phyloP scores from a whole-genome alignment of 2,329 filamentous ascomycete species.

The Emmonsia crescens region DNA sequence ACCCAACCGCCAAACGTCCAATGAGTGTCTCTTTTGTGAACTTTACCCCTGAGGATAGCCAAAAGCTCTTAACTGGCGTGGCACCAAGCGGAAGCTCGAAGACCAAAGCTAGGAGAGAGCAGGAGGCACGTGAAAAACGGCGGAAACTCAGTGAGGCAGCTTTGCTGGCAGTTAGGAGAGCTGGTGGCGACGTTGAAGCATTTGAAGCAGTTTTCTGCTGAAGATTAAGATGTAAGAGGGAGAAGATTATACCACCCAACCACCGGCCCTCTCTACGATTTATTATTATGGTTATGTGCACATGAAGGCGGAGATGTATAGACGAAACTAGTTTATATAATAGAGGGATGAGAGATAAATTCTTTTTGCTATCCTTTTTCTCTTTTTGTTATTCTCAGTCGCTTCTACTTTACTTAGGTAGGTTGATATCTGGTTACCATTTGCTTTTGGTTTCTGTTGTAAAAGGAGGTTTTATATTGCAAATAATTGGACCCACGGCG shows the following conservation, averaged over 20 bases:
- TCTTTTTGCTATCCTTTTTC: not conserved
- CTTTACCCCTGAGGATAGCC: slow-evolving; percentile 70
- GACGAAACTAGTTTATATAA: slow-evolving; percentile 9
- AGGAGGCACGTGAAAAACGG: slow-evolving; percentile 71
- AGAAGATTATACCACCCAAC: not conserved
- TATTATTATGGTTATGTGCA: slow-evolving; percentile 5
- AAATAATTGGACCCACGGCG: not conserved
- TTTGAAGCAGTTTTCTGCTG: slow-evolving; percentile 32
- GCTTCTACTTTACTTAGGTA: not conserved
- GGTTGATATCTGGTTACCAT: not conserved
- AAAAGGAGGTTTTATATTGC: not conserved
- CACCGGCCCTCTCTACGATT: slow-evolving; percentile 7
- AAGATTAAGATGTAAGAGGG: slow-evolving; percentile 1
- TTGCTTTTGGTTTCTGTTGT: not conserved
- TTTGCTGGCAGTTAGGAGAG: slow-evolving; percentile 33
- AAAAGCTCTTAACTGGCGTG: slow-evolving; percentile 74
- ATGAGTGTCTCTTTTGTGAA: slow-evolving; percentile 61
- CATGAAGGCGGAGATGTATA: slow-evolving; percentile 11
- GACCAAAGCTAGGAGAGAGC: slow-evolving; percentile 86
- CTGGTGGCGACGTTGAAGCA: slow-evolving; percentile 37
- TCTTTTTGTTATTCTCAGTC: not conserved
- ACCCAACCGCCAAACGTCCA: slow-evolving; percentile 6
- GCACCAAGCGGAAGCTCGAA: slow-evolving; percentile 85
- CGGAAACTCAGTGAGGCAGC: slow-evolving; percentile 35
- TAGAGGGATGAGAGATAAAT: slow-evolving; percentile 1